Evolutionary conservation across 805 yeast species (phyloP).

Genomic region (Blastobotrys parvus): DNA sequence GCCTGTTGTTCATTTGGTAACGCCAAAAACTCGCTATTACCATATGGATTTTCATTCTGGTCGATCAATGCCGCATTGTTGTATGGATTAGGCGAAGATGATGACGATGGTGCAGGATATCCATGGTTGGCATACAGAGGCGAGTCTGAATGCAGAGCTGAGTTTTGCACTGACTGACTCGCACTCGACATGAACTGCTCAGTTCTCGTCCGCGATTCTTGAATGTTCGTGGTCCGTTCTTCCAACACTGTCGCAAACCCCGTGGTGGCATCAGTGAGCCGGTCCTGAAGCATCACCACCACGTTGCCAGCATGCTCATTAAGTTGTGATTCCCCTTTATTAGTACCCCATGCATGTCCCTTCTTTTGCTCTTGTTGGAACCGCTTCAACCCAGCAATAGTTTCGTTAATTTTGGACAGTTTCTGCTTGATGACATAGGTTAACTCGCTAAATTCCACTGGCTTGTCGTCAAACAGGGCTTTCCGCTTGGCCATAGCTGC

Average conservation of each 20-base stretch:
- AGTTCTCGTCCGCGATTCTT: conserved; percentile 70
- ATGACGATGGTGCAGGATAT: neutral
- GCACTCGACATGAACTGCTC: conserved; percentile 66
- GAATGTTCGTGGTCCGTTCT: conserved; percentile 74
- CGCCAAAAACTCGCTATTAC: conserved; percentile 42
- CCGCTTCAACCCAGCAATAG: conserved; percentile 42
- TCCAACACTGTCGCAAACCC: conserved; percentile 87
- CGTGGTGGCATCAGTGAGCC: conserved; percentile 86
- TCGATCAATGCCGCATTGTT: conserved; percentile 3
- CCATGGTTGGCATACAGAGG: conserved; percentile 24
- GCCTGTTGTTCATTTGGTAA: conserved; percentile 80
- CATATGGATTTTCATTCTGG: conserved; percentile 20
- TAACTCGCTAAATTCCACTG: conserved; percentile 85
- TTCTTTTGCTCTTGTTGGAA: conserved; percentile 41
- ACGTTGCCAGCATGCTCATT: conserved; percentile 76
- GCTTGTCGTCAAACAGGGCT: conserved; percentile 88
- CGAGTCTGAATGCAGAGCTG: conserved; percentile 21
- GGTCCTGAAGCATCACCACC: conserved; percentile 75
- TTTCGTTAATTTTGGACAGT: conserved; percentile 69
- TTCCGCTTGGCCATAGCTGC: conserved; percentile 83
- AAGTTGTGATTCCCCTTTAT: conserved; percentile 51
- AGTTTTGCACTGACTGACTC: conserved; percentile 17
- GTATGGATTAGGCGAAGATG: conserved; percentile 14
- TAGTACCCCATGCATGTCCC: conserved; percentile 29
- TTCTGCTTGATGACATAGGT: conserved; percentile 80